Conservation (phyloP, 176 grass and related monocot species). For the Aegilops tauschii region DNA sequence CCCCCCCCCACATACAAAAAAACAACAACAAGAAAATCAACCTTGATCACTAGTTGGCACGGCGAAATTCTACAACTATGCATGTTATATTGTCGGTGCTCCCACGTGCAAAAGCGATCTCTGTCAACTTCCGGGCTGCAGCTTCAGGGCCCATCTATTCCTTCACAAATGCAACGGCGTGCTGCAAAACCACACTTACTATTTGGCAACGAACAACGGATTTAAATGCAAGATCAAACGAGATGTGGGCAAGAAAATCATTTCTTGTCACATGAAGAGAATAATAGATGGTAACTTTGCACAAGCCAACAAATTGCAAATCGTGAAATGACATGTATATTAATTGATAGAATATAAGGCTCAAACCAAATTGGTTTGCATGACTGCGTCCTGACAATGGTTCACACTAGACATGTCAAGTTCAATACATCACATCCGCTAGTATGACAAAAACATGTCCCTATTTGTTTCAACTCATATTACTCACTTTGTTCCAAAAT, state of each 20-base stretch:
- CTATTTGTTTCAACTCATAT: background rate
- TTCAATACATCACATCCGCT: background rate
- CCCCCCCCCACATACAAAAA: background rate
- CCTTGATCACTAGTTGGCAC: conserved; percentile 50
- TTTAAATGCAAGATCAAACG: conserved; percentile 6
- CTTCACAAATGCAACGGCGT: conserved; percentile 65
- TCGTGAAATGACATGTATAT: background rate
- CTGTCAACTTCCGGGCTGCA: conserved; percentile 69
- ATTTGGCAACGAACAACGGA: background rate
- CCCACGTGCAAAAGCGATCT: conserved; percentile 52
- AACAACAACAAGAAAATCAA: conserved; percentile 40
- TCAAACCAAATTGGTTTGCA: background rate
- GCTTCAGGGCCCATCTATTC: conserved; percentile 56
- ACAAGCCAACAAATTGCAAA: background rate
- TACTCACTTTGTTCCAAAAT: background rate
- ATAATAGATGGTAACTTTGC: background rate
- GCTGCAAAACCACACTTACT: conserved; percentile 36
- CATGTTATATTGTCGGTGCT: conserved; percentile 86
- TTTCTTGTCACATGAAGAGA: background rate
- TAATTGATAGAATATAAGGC: background rate
- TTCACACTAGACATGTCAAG: background rate
- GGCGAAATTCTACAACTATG: conserved; percentile 68
- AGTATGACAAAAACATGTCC: background rate
- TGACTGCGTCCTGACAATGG: background rate
- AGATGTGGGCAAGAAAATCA: background rate